A percentile compares a stretch with the other conserved stretches of the same genome.
phyloP scores from a whole-genome alignment of 2,329 filamentous ascomycete genomes.

The Thielaviopsis musarum region DNA sequence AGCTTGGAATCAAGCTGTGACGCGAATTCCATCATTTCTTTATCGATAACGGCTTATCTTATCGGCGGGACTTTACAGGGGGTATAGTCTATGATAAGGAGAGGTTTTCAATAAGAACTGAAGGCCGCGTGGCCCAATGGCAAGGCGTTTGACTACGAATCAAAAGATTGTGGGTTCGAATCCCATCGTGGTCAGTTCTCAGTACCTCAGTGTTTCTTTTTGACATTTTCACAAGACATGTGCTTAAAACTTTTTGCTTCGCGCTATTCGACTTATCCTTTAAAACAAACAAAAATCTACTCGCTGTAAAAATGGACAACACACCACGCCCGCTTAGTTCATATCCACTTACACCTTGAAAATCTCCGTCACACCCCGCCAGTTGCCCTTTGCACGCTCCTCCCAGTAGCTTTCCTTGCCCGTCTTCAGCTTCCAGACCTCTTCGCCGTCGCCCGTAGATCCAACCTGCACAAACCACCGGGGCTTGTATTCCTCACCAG shows the following conservation, averaged over 20 bases:
- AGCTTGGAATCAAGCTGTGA: not conserved
- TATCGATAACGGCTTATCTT: constrained; percentile 8
- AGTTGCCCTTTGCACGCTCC: constrained; percentile 51
- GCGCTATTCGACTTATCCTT: not conserved
- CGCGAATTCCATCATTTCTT: not conserved
- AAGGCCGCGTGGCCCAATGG: constrained; percentile 12
- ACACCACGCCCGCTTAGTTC: too few relatives aligned
- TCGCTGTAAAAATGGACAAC: too few relatives aligned
- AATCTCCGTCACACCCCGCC: constrained; percentile 39
- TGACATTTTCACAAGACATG: not conserved
- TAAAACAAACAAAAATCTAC: not conserved
- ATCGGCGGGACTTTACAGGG: not conserved
- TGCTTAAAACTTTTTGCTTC: not conserved
- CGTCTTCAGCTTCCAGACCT: constrained; percentile 58
- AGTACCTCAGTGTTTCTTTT: not conserved
- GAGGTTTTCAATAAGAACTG: too few relatives aligned
- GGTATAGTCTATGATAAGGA: not conserved
- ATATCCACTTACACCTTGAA: constrained; percentile 21
- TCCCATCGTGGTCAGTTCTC: constrained; percentile 10
- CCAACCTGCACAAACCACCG: constrained; percentile 69
- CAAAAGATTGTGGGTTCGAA: constrained; percentile 13
- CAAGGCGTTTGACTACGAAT: constrained; percentile 13
- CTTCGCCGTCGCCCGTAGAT: constrained; percentile 39
- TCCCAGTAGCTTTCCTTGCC: constrained; percentile 94
- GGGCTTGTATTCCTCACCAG: constrained; percentile 55